Conservation (phyloP, 352 stramenopile species). For the Pythium phragmiticola region DNA sequence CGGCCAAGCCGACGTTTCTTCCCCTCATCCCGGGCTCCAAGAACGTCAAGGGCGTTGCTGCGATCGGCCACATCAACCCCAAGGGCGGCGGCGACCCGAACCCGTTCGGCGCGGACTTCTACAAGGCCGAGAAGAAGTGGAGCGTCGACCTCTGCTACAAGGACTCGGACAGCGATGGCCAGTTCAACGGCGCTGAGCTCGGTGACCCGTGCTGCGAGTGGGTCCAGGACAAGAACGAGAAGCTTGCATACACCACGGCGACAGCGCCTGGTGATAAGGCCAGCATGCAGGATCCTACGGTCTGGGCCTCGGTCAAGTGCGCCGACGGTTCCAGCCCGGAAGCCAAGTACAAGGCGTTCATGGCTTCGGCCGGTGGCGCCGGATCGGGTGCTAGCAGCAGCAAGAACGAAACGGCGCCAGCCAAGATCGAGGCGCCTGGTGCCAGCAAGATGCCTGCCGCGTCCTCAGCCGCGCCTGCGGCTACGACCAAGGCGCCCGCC, state of each 20-base stretch:
- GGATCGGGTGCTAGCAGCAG: neutral
- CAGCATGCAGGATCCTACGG: conserved; percentile 28
- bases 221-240: conserved; percentile 28
- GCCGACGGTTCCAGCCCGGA: conserved; percentile 24
- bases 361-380: conserved; percentile 10
- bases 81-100: conserved; percentile 31
- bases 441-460: neutral
- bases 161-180: conserved; percentile 30
- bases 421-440: neutral
- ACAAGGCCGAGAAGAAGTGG: conserved; percentile 22
- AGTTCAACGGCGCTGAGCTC: conserved; percentile 63
- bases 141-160: conserved; percentile 39
- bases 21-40: conserved; percentile 13
- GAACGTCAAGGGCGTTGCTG: conserved; percentile 25
- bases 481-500: conserved; percentile 4
- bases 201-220: conserved; percentile 54
- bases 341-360: conserved; percentile 28
- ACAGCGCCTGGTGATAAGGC: conserved; percentile 26
- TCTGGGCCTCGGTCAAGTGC: conserved; percentile 30
- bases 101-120: conserved; percentile 35
- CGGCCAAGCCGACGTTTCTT: conserved; percentile 25
- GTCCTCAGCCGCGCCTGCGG: neutral
- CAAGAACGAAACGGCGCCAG: neutral
- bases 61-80: conserved; percentile 38
- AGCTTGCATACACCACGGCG: conserved; percentile 29